These are phyloP conservation scores for Aschersonia sp. DNA, from an alignment of 2,329 filamentous ascomycete species.

Conservation along the genomic window DNA sequence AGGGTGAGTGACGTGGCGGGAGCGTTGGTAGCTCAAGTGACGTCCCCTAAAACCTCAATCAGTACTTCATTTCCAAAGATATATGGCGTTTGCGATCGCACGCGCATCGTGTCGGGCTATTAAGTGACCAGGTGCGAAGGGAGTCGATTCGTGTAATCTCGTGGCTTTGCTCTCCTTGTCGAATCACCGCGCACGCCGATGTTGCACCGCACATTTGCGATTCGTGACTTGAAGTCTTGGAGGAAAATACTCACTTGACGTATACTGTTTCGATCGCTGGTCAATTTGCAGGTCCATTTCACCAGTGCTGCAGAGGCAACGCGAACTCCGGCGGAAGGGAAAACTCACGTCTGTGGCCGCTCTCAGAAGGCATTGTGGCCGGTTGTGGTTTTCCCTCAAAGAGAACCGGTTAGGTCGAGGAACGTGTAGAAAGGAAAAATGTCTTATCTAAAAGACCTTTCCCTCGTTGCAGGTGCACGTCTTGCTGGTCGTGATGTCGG, in stretches of 20 bases:
- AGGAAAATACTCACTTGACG: slow-evolving; percentile 60
- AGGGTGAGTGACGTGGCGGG: slow-evolving; percentile 81
- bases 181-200: too few species aligned
- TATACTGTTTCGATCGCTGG: slow-evolving; percentile 46
- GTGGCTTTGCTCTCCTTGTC: too few species aligned
- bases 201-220: too few species aligned
- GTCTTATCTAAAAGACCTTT: slow-evolving; percentile 32
- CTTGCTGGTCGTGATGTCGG: slow-evolving; percentile 27
- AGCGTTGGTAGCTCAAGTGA: slow-evolving; percentile 95
- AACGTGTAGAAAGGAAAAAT: slow-evolving; percentile 23
- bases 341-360: slow-evolving; percentile 75
- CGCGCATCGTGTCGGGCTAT: too few species aligned
- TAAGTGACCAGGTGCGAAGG: too few species aligned
- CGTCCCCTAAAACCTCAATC: slow-evolving; percentile 52
- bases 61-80: too few species aligned
- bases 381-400: slow-evolving; percentile 26
- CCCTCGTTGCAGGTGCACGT: slow-evolving; percentile 24
- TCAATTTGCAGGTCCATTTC: slow-evolving; percentile 5
- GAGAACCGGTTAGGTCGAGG: slow-evolving; percentile 26
- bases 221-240: too few species aligned
- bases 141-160: too few species aligned
- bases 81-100: too few species aligned
- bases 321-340: background rate
- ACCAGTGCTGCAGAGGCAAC: background rate
- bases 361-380: slow-evolving; percentile 77